Percentiles rank a stretch among this genome's conserved stretches.
Evolutionary conservation across 768 basidiomycete genomes (phyloP).

Genomic region (Mycena vulgaris): DNA sequence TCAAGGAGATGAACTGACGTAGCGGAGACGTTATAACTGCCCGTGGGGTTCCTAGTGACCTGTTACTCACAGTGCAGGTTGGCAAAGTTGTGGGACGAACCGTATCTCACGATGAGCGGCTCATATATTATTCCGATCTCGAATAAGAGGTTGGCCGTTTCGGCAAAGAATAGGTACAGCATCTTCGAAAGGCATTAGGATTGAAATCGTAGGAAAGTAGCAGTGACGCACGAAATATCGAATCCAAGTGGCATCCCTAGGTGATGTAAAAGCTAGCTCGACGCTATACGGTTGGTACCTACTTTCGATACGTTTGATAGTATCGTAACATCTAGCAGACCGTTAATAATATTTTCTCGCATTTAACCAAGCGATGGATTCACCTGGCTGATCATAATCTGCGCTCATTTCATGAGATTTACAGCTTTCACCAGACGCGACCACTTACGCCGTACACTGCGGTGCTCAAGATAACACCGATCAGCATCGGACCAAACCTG

Average conservation of each 20-base stretch:
- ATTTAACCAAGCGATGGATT: background rate
- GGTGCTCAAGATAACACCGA: conserved; percentile 34
- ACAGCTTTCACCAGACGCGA: background rate
- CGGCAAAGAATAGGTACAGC: conserved; percentile 30
- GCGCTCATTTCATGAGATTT: background rate
- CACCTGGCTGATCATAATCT: conserved; percentile 32
- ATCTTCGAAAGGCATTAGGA: conserved; percentile 6
- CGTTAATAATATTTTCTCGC: background rate
- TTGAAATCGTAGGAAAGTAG: background rate
- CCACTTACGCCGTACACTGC: conserved; percentile 22
- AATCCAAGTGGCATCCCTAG: conserved; percentile 30
- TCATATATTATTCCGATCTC: conserved; percentile 35
- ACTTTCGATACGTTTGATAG: conserved; percentile 31
- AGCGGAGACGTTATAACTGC: conserved; percentile 28
- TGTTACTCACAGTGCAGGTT: background rate
- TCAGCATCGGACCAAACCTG: conserved; percentile 37
- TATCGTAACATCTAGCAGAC: conserved; percentile 30
- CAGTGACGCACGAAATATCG: conserved; percentile 28
- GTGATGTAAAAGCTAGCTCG: background rate
- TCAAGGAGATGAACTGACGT: conserved; percentile 5
- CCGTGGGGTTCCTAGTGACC: conserved; percentile 15
- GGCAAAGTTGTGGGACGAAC: background rate
- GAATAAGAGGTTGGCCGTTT: conserved; percentile 28
- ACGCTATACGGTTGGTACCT: background rate
- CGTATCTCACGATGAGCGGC: conserved; percentile 33